These are phyloP conservation scores for Ilex asprella DNA, from an alignment of 257 asterid genomes.

Conservation along the genomic window DNA sequence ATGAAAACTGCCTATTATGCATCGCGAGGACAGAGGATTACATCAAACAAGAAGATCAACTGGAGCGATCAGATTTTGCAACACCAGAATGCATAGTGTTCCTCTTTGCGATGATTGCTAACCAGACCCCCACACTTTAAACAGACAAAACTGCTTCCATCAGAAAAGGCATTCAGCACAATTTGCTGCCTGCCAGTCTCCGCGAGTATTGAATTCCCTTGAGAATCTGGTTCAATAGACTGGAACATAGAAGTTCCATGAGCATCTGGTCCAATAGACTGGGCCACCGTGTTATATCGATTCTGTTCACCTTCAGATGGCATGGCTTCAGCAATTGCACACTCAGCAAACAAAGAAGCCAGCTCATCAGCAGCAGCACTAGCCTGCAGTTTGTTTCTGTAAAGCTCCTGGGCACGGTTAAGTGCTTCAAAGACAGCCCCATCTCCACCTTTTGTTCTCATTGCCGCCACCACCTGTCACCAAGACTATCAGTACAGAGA, in stretches of 20 bases:
- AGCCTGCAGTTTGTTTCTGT: constrained; percentile 53
- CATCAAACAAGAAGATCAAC: too few relatives aligned
- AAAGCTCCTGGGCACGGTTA: constrained; percentile 65
- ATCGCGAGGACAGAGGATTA: too few relatives aligned
- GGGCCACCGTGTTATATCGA: constrained; percentile 13
- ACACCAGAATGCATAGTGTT: constrained; percentile 84
- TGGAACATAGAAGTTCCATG: neutral
- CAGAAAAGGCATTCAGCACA: constrained; percentile 72
- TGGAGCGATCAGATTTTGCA: constrained; percentile 37
- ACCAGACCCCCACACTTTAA: constrained; percentile 89
- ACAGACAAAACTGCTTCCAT: constrained; percentile 95
- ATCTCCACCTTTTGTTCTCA: constrained; percentile 79
- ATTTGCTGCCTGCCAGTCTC: constrained; percentile 75
- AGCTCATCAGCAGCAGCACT: constrained; percentile 80
- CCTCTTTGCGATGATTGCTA: constrained; percentile 74
- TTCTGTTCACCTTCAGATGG: constrained; percentile 35
- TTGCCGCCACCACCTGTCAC: constrained; percentile 73
- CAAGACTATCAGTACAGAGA: constrained; percentile 2
- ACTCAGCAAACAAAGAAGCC: constrained; percentile 86
- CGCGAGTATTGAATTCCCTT: constrained; percentile 69
- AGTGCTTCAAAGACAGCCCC: constrained; percentile 58
- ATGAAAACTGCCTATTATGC: too few relatives aligned
- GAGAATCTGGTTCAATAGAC: constrained; percentile 34
- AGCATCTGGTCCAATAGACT: neutral
- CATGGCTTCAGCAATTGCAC: constrained; percentile 86